Conservation (phyloP, 75 land plant species). For the Larix kaempferi region DNA sequence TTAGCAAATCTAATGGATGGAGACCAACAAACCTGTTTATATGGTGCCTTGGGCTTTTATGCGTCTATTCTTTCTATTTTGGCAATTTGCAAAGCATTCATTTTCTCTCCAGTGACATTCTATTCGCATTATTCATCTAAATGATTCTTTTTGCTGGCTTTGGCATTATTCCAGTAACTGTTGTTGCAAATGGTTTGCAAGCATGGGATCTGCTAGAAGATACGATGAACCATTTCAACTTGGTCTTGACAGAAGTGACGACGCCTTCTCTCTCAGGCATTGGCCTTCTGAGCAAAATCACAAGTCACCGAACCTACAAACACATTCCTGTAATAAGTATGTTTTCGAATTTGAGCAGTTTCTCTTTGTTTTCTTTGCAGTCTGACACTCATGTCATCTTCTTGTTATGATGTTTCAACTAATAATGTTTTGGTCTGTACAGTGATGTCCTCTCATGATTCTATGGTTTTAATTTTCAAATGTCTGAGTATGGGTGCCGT, state of each 20-base stretch:
- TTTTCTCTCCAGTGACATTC: neutral
- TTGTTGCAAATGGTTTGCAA: constrained; percentile 71
- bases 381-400: neutral
- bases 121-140: neutral
- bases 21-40: neutral
- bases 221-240: constrained; percentile 48
- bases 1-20: neutral
- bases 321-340: constrained; percentile 94
- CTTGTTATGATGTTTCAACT: neutral
- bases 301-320: constrained; percentile 65
- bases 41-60: neutral
- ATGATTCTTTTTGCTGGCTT: neutral
- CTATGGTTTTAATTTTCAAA: constrained; percentile 68
- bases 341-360: constrained; percentile 12
- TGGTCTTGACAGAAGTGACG: constrained; percentile 86
- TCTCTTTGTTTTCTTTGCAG: neutral
- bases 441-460: constrained; percentile 80
- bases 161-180: constrained; percentile 48
- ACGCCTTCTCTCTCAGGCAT: constrained; percentile 82
- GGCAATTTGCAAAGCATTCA: neutral
- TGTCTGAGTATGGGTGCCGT: constrained; percentile 75
- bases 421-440: constrained; percentile 21
- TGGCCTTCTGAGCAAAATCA: constrained; percentile 74
- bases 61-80: neutral
- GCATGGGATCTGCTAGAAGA: constrained; percentile 86